These are phyloP conservation scores for Pleurotus pulmonarius DNA, from an alignment of 768 basidiomycete genomes.

Conservation along the genomic window DNA sequence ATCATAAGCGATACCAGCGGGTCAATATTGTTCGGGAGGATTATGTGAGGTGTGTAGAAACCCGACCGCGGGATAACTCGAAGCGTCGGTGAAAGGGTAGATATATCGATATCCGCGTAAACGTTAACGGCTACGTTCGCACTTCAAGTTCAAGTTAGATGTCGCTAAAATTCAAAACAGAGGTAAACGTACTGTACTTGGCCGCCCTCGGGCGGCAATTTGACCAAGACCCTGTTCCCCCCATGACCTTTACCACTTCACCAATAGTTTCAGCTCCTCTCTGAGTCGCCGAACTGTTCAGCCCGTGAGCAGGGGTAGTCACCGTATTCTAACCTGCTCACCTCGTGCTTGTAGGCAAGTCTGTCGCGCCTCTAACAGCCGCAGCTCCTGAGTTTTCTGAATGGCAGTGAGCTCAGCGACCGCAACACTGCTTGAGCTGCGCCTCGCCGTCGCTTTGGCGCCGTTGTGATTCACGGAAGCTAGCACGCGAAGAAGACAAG, in stretches of 20 bases:
- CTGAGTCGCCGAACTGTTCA: conserved; percentile 75
- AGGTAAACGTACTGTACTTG: conserved; percentile 86
- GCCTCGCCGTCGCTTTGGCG: too few species aligned
- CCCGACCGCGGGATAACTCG: conserved; percentile 98
- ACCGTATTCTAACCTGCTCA: conserved; percentile 28
- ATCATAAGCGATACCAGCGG: conserved; percentile 99
- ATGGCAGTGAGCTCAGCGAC: conserved; percentile 89
- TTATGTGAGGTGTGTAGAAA: conserved; percentile 94
- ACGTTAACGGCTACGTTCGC: conserved; percentile 79
- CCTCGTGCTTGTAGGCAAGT: conserved; percentile 92
- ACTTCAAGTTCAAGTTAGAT: not conserved
- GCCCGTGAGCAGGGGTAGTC: not conserved
- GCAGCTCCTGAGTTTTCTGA: conserved; percentile 95
- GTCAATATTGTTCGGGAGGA: conserved; percentile 96
- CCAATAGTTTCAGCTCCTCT: conserved; percentile 89
- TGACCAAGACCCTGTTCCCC: conserved; percentile 98
- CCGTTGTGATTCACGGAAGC: too few species aligned
- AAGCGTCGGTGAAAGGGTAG: conserved; percentile 74
- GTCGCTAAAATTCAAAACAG: not conserved
- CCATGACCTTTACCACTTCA: conserved; percentile 97
- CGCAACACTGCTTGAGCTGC: not conserved
- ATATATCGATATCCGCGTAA: conserved; percentile 78
- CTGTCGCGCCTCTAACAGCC: too few species aligned
- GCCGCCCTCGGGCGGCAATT: conserved; percentile 97
- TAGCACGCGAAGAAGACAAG: too few species aligned